Evolutionary conservation across 257 asterid species (phyloP).

Genomic region (Penstemon barbatus): DNA sequence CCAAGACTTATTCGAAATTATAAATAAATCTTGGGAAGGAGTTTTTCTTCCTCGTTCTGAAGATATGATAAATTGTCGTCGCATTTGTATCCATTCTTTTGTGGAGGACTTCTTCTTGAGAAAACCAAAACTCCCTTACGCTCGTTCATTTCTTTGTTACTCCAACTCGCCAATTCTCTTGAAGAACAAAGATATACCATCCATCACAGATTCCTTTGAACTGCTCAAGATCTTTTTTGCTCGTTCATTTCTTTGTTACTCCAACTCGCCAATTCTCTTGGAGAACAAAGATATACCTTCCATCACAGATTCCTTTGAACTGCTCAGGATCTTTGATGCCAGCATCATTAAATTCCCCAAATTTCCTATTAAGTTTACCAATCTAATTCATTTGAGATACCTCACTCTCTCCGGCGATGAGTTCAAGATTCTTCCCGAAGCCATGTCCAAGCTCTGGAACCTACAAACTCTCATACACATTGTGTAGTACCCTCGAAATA

Average conservation of each 20-base stretch:
- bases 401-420: conserved; percentile 18
- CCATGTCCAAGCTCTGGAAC: conserved; percentile 24
- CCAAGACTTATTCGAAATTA: conserved; percentile 7
- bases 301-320: too few relatives aligned
- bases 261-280: too few relatives aligned
- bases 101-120: neutral
- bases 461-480: conserved; percentile 28
- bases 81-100: conserved; percentile 21
- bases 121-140: neutral
- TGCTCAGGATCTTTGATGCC: conserved; percentile 30
- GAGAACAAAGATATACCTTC: too few relatives aligned
- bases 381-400: conserved; percentile 28
- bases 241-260: too few relatives aligned
- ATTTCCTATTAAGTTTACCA: conserved; percentile 2
- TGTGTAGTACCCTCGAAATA: conserved; percentile 4
- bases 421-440: neutral
- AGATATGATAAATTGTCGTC: neutral
- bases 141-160: conserved; percentile 25
- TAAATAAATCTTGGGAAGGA: neutral
- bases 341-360: neutral
- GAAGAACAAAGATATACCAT: neutral
- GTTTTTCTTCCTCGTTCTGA: neutral
- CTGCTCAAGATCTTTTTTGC: too few relatives aligned
- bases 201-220: conserved; percentile 20
- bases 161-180: neutral